Percentiles rank a stretch among this genome's conserved stretches.
Evolutionary conservation across 805 yeast species (phyloP).

Genomic region (Scheffersomyces ergatensis): DNA sequence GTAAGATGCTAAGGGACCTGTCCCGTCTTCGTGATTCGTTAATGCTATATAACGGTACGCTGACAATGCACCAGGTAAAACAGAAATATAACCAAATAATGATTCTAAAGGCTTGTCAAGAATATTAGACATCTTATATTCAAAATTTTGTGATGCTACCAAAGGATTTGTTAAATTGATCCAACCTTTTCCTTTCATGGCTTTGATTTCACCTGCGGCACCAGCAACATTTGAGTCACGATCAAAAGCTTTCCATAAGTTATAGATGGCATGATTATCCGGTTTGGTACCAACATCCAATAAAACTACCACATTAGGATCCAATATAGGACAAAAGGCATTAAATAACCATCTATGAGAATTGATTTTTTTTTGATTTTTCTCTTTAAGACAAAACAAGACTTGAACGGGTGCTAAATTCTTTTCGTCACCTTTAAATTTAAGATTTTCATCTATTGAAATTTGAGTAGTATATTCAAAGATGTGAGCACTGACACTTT

Average conservation of each 20-base stretch:
- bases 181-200: constrained; percentile 92
- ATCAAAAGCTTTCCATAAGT: constrained; percentile 97
- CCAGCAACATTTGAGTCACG: constrained; percentile 97
- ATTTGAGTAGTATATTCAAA: constrained; percentile 97
- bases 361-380: constrained; percentile 89
- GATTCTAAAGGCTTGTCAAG: constrained; percentile 93
- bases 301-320: constrained; percentile 86
- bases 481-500: constrained; percentile 88
- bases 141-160: constrained; percentile 95
- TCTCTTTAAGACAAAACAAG: constrained; percentile 87
- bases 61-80: constrained; percentile 92
- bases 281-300: constrained; percentile 98
- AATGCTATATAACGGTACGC: constrained; percentile 91
- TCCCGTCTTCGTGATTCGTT: constrained; percentile 80
- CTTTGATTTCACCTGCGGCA: constrained; percentile 96
- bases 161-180: constrained; percentile 78
- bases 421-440: constrained; percentile 86
- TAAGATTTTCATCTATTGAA: constrained; percentile 83
- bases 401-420: constrained; percentile 94
- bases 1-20: constrained; percentile 87
- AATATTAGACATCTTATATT: constrained; percentile 95
- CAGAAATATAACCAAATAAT: constrained; percentile 88
- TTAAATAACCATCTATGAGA: constrained; percentile 98
- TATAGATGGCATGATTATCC: constrained; percentile 83
- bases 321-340: constrained; percentile 86